These are phyloP conservation scores for Thermochaetoides thermophila DNA, from an alignment of 495 filamentous ascomycete species.

Conservation along the genomic window DNA sequence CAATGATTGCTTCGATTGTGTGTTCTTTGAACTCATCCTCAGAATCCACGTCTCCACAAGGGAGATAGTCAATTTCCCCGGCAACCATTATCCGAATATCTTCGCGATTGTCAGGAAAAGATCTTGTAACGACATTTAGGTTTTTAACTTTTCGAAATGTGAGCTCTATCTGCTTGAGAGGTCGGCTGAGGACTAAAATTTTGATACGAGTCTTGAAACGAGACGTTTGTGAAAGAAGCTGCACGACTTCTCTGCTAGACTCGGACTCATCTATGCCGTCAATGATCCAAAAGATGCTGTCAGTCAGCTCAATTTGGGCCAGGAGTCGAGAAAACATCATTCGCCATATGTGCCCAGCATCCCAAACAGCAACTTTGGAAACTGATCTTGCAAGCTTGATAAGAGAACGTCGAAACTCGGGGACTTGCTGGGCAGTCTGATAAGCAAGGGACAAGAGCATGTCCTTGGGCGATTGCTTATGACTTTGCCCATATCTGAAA, in stretches of 20 bases:
- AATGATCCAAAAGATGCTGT: slow-evolving; percentile 14
- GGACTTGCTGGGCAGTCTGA: slow-evolving; percentile 8
- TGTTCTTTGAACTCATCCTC: slow-evolving; percentile 9
- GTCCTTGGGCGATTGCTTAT: slow-evolving; percentile 4
- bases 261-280: slow-evolving; percentile 19
- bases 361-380: background rate
- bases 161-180: background rate
- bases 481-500: slow-evolving; percentile 8
- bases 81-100: slow-evolving; percentile 13
- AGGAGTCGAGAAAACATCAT: background rate
- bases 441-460: slow-evolving; percentile 13
- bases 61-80: slow-evolving; percentile 7
- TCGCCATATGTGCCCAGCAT: background rate
- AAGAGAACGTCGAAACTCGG: slow-evolving; percentile 5
- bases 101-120: slow-evolving; percentile 7
- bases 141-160: slow-evolving; percentile 3
- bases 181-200: slow-evolving; percentile 5
- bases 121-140: slow-evolving; percentile 1
- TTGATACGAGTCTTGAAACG: background rate
- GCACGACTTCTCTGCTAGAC: slow-evolving; percentile 7
- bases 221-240: slow-evolving; percentile 6
- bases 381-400: background rate
- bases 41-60: slow-evolving; percentile 4
- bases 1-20: slow-evolving; percentile 5
- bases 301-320: background rate